Evolutionary conservation across 164 flowering plant species (phyloP).

Genomic region (Litsea cubeba): DNA sequence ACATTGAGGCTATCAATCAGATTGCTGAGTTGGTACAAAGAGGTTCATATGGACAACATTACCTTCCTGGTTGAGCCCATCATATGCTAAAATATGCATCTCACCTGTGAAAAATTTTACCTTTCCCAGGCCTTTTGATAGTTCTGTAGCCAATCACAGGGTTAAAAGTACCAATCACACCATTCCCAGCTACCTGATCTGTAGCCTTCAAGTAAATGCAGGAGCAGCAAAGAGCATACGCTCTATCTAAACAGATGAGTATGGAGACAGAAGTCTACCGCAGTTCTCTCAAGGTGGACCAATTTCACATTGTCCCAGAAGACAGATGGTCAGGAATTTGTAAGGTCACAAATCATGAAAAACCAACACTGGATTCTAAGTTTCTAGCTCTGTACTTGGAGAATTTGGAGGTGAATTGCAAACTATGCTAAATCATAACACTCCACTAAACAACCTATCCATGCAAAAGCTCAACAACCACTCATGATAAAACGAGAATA

Average conservation of each 20-base stretch:
- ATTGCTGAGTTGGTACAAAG: no score
- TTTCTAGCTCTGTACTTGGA: no score
- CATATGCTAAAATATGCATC: neutral
- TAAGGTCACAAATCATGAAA: no score
- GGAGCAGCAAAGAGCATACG: neutral
- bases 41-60: no score
- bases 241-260: neutral
- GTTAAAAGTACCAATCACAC: neutral
- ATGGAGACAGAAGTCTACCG: neutral
- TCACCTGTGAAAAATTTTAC: neutral
- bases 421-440: neutral
- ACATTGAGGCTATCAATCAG: neutral
- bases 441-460: neutral
- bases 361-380: no score
- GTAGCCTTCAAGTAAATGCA: neutral
- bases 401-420: no score
- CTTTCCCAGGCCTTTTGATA: neutral
- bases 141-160: no score
- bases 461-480: conserved; percentile 1
- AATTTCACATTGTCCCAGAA: neutral
- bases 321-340: neutral
- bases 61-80: neutral
- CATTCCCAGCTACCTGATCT: neutral
- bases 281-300: neutral
- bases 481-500: neutral